phyloP scores from a whole-genome alignment of 176 grass and related monocot species.

The Avena atlantica region DNA sequence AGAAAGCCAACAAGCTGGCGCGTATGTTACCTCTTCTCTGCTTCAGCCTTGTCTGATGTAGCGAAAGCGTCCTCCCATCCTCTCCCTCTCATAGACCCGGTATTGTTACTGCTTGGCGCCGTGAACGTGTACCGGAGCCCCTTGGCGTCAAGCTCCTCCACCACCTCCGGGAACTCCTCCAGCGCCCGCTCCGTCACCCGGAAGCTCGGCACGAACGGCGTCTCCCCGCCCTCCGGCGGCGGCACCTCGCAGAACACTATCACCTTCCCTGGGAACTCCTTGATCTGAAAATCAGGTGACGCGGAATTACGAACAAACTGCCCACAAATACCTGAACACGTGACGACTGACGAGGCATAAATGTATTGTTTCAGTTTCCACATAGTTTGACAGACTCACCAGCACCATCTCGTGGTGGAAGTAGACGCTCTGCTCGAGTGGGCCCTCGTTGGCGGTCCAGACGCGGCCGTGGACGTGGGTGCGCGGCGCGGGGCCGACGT shows the following conservation, averaged over 20 bases:
- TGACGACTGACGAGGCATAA: too few species aligned
- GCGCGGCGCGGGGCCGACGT: constrained; percentile 63
- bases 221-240: constrained; percentile 66
- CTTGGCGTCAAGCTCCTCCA: constrained; percentile 54
- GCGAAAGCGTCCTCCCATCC: constrained; percentile 76
- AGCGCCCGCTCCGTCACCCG: constrained; percentile 56
- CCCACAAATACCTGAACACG: not conserved
- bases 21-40: constrained; percentile 42
- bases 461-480: constrained; percentile 67
- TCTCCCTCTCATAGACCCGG: constrained; percentile 63
- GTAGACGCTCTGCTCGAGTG: constrained; percentile 70
- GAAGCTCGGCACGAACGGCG: constrained; percentile 75
- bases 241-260: constrained; percentile 69
- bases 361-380: too few species aligned
- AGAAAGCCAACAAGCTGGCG: too few species aligned
- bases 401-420: constrained; percentile 63
- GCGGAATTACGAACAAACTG: not conserved
- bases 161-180: constrained; percentile 60
- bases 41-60: constrained; percentile 53
- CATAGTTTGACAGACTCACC: not conserved
- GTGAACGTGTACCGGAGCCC: constrained; percentile 63
- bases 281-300: not conserved
- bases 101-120: constrained; percentile 62
- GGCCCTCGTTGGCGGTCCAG: constrained; percentile 75
- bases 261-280: constrained; percentile 51